Base-by-base conservation (phyloP, 768 basidiomycete genomes). In the Tricholomella constricta region DNA sequence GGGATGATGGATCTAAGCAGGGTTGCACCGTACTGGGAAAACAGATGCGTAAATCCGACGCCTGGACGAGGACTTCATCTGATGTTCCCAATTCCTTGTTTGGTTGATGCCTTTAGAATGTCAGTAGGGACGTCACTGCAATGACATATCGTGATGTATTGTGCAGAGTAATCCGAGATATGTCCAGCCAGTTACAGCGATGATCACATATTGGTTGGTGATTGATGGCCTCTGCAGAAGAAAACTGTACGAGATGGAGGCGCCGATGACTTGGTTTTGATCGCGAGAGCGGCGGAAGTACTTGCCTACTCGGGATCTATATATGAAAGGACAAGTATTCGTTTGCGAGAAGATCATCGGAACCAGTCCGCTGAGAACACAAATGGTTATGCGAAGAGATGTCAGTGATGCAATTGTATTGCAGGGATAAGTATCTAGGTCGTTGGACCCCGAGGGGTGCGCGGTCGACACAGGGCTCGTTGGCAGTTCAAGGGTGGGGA, bases 31-130 rank as follows among this genome's bases (percentile, higher is more conserved):
- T 17, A 31, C 19, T 37, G 45, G n/a, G 41, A 57, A 27, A 11
- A 37, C 14, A 35, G 6, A 27, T 34, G 36, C 37, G 25, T 48
- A 36, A 38, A 26, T 10, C 40, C 37, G 38, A 32, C 41, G 15
- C 40, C 45, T 22, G 34, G 27, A 38, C 23, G 42, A 52, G 27
- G 32, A 43, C 27, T 19, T 37, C 43, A 51, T 51, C 35, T 20
- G 26, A 20, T 43, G 15, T 27, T 43, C 14, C 23, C 17, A 6
- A 26, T 42, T 26, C n/a, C 5, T 17, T 37, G 36, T 42, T 14
- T 9, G 25, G 20, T 10, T 26, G 41, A 32, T 32, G 31, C 31
- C 31, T 32, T 32, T 32, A 10, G 36, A 19, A 8, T 37, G 36
- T 37, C 36, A 32, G 31, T 11, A 31, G 15, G n/a, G n/a, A 2